Evolutionary conservation across 225 moss, liverwort and hornwort genomes (phyloP), one percentile per base, ranked within the genome.

Genomic region (Sphagnum tenellum): DNA sequence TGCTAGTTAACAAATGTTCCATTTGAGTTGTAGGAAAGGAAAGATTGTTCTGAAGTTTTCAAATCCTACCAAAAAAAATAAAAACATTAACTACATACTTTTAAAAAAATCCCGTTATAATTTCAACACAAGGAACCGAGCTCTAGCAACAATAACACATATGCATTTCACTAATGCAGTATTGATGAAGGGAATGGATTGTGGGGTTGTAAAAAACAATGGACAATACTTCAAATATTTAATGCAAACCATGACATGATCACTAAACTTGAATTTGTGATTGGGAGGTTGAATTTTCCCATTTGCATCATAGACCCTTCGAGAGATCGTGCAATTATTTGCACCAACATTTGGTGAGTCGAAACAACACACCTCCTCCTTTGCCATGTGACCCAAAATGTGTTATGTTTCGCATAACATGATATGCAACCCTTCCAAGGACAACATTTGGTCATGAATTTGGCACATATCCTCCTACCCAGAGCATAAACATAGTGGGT

Each of bases 281-380:
- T 71, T 78, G 3, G 68, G 62, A 9, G 77, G 69, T 73, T 79
- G 60, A 9, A 73, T 52, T 8, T 57, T 69, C 5, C 87, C 89
- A 14, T 87, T 80, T 3, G 77, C 63, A 46, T 76, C 66, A 5
- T 78, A 45, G n/a, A 71, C 66, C 61, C 81, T 82, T 5, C 87
- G 77, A 8, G 73, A 77, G 52, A 98, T 71, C 8, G 79, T 82
- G 74, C 93, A 93, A 78, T 98, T 93, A 29, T 79, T 84, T 9
- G 76, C 90, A 62, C 98, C 93, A 29, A 98, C 98, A 48, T 90
- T 90, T 3, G 90, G 89, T 11, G 93, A 93, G 2, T 98, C 89
- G 59, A 98, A 86, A 54, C 76, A 70, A 75, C 89, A 98, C 72
- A 82, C 83, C 0, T 72, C 69, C 44, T 98, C 98, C 29, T 67